Evolutionary conservation across 495 filamentous ascomycete genomes (phyloP).

Genomic region (Tuber melanosporum): DNA sequence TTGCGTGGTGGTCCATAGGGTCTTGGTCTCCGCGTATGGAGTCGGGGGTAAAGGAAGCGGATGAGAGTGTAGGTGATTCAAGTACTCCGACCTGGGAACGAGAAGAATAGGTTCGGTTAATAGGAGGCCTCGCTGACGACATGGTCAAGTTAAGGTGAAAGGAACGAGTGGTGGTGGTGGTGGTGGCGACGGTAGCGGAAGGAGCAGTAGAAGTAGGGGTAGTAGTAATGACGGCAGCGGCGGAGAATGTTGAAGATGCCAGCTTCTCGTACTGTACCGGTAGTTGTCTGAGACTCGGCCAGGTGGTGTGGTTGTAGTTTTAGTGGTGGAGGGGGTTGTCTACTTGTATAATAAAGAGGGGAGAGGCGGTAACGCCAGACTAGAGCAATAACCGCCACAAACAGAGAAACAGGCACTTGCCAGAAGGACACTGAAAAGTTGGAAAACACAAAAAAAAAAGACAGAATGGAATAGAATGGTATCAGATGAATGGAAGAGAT

Average conservation of each 20-base stretch:
- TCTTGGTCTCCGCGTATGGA: slow-evolving; percentile 40
- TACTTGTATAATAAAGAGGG: neutral
- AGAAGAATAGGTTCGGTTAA: slow-evolving; percentile 38
- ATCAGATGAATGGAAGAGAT: slow-evolving; percentile 3
- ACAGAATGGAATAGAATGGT: neutral
- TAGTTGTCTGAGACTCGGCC: slow-evolving; percentile 8
- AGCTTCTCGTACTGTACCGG: neutral
- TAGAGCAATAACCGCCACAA: neutral
- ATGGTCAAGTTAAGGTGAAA: slow-evolving; percentile 17
- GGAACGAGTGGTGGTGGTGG: slow-evolving; percentile 19
- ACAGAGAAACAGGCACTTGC: slow-evolving; percentile 3
- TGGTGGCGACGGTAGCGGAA: slow-evolving; percentile 20
- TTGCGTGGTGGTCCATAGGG: slow-evolving; percentile 26
- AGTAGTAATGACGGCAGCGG: slow-evolving; percentile 21
- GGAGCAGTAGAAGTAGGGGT: slow-evolving; percentile 6
- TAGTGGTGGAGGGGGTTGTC: neutral
- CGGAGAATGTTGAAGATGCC: slow-evolving; percentile 4
- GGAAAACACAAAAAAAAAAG: neutral
- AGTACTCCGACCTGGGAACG: slow-evolving; percentile 35
- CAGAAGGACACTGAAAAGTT: neutral
- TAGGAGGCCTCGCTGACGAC: slow-evolving; percentile 35
- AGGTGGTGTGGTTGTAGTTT: neutral
- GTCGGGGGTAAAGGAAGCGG: slow-evolving; percentile 34
- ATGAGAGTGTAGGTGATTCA: slow-evolving; percentile 36
- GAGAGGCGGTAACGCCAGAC: neutral